Percentiles rank a stretch among this genome's conserved stretches.
Conservation (phyloP, 805 yeast species). For the Lachancea sp. region DNA sequence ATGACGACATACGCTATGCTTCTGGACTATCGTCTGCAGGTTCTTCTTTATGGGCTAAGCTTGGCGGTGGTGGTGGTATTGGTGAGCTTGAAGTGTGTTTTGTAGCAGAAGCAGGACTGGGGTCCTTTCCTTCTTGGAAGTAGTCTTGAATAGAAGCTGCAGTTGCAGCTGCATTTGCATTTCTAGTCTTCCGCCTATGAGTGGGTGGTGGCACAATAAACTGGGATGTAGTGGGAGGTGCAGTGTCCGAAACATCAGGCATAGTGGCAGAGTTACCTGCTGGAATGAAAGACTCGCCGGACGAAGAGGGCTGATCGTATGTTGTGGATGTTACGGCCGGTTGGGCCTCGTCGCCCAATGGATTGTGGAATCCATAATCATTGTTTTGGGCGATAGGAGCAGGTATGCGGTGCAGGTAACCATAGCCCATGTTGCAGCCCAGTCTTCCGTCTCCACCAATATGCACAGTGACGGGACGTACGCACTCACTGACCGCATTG, state of each 20-base stretch:
- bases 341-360: background rate
- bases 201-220: conserved; percentile 12
- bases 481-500: conserved; percentile 78
- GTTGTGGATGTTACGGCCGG: background rate
- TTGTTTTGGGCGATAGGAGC: conserved; percentile 27
- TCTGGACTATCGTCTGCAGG: background rate
- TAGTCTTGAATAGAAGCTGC: conserved; percentile 23
- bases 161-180: conserved; percentile 7
- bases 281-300: conserved; percentile 13
- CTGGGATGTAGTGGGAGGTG: conserved; percentile 5
- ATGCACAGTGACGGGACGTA: conserved; percentile 79
- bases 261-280: conserved; percentile 1
- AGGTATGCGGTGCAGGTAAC: conserved; percentile 81
- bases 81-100: conserved; percentile 9
- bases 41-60: background rate
- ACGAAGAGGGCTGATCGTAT: conserved; percentile 9
- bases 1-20: too few species aligned
- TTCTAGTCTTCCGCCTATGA: conserved; percentile 14
- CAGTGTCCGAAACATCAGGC: background rate
- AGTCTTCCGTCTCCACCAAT: conserved; percentile 78
- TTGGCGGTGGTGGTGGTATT: conserved; percentile 2
- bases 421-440: conserved; percentile 95
- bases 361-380: background rate
- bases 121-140: conserved; percentile 30
- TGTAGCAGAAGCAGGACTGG: conserved; percentile 7